Base-by-base conservation (phyloP, 768 basidiomycete species). In the Boletus subcaerulescens region DNA sequence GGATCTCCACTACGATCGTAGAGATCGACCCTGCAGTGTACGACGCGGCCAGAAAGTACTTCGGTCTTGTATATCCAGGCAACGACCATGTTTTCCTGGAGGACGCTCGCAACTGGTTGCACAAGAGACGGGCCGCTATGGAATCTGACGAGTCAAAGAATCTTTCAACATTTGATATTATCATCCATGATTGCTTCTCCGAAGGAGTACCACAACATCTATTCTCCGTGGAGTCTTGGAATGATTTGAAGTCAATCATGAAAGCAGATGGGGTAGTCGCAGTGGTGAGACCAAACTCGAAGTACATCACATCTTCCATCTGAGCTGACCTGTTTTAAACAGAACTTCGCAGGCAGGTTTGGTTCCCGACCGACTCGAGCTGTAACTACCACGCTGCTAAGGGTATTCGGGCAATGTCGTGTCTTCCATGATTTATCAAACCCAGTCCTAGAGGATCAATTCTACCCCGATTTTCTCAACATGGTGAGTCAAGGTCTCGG, bases 11-110 rank as follows among this genome's bases (percentile, higher is more conserved):
- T 5, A 91, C 93, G 2, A 81, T 96, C 45, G 81, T 95, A n/a
- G 96, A 98, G 70, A 90, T 96, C 56, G 96, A 98, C 66, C 91
- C 91, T 35, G 87, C 83, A 2, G 94, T 98, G 20, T 94, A 95
- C 66, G 74, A 82, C 14, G 92, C 89, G 26, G 93, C 95, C 15
- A 79, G 82, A 26, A 74, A 70, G 32, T 95, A 81, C 71, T 97
- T 98, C 58, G 88, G 83, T 8, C 76, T 98, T n/a, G 80, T 83
- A 13, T 77, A 86, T 55, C 85, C 85, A 7, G 77, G 78, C 2
- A 71, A 80, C 3, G 75, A 70, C 14, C 81, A 77, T 24, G 80
- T 94, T 3, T 86, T 87, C 66, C 67, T 97, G 29, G 76, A 87
- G 63, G 93, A 97, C 62, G 95, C 91, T 6, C 79, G 87, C 29